A percentile compares a stretch with the other conserved stretches of the same genome.
These are phyloP conservation scores for Claviceps cyperi DNA, from an alignment of 2,329 filamentous ascomycete genomes.

Conservation along the genomic window DNA sequence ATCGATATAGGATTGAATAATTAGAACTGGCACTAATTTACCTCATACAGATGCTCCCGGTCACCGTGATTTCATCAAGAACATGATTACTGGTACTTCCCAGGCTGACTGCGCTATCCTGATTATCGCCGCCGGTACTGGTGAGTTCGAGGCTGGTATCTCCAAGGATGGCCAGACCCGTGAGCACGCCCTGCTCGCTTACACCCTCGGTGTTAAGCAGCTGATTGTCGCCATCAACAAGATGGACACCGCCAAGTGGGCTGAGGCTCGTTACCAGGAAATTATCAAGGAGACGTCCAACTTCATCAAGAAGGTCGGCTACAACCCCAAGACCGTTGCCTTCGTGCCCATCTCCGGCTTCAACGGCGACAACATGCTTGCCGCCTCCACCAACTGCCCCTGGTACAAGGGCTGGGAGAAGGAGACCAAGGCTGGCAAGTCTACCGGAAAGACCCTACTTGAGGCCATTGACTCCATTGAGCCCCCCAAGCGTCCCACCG, in stretches of 20 bases:
- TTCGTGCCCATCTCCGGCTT: conserved; percentile 99
- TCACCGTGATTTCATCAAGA: conserved; percentile 99
- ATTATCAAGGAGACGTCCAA: conserved; percentile 99
- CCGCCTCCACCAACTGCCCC: conserved; percentile 78
- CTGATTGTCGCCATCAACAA: conserved; percentile 99
- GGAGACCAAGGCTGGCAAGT: conserved; percentile 78
- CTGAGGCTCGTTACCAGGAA: conserved; percentile 89
- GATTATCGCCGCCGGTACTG: conserved; percentile 99
- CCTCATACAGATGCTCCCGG: conserved; percentile 65
- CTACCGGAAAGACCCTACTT: conserved; percentile 90
- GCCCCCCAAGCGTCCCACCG: conserved; percentile 78
- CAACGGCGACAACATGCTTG: conserved; percentile 99
- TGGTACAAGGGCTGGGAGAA: conserved; percentile 99
- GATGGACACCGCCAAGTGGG: conserved; percentile 99
- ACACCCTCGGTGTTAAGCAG: conserved; percentile 99
- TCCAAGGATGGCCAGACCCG: conserved; percentile 99
- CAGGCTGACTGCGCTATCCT: conserved; percentile 99
- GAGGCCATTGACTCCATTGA: conserved; percentile 98
- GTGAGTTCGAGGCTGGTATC: conserved; percentile 99
- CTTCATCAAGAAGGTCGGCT: conserved; percentile 99
- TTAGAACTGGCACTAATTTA: too few relatives aligned
- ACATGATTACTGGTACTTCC: conserved; percentile 99
- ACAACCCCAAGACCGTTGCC: conserved; percentile 96
- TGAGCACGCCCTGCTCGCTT: conserved; percentile 99
- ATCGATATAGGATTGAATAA: too few relatives aligned